Percentiles rank a stretch among this genome's conserved stretches.
Evolutionary conservation across 805 yeast genomes (phyloP).

Genomic region (Isabelozyma heimii): DNA sequence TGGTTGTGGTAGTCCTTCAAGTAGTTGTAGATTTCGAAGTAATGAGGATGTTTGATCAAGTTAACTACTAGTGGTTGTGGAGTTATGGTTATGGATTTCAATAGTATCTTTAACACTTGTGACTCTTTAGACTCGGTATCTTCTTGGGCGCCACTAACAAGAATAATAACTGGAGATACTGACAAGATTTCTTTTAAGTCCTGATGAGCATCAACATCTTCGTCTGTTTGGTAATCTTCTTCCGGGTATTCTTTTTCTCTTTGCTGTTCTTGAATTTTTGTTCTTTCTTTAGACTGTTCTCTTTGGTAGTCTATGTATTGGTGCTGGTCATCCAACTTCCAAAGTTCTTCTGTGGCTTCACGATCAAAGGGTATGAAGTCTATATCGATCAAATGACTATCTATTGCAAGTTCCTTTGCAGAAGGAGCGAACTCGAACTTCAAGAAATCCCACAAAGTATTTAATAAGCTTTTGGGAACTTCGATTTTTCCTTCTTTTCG

Average conservation of each 20-base stretch:
- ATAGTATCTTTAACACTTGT: slow-evolving; percentile 16
- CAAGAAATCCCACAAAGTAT: not conserved
- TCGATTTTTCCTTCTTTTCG: not conserved
- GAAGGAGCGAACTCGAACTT: not conserved
- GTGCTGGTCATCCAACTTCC: slow-evolving; percentile 4
- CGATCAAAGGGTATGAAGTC: not conserved
- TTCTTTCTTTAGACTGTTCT: not conserved
- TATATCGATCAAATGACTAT: too few species aligned
- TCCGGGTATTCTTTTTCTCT: not conserved
- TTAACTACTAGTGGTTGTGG: slow-evolving; percentile 33
- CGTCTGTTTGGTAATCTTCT: not conserved
- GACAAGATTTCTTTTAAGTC: slow-evolving; percentile 33
- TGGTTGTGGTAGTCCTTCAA: slow-evolving; percentile 15
- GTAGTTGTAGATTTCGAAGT: slow-evolving; percentile 18
- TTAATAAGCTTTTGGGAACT: not conserved
- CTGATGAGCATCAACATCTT: slow-evolving; percentile 11
- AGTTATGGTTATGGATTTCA: slow-evolving; percentile 19
- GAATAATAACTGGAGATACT: slow-evolving; percentile 23
- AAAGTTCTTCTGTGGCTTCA: not conserved
- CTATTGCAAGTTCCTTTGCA: too few species aligned
- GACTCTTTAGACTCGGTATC: slow-evolving; percentile 6
- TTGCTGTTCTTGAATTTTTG: not conserved
- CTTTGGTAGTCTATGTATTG: not conserved
- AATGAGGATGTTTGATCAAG: slow-evolving; percentile 31
- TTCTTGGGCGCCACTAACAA: slow-evolving; percentile 9